Conservation (phyloP, 1,284 basidiomycete species). For the Boletus smithii region DNA sequence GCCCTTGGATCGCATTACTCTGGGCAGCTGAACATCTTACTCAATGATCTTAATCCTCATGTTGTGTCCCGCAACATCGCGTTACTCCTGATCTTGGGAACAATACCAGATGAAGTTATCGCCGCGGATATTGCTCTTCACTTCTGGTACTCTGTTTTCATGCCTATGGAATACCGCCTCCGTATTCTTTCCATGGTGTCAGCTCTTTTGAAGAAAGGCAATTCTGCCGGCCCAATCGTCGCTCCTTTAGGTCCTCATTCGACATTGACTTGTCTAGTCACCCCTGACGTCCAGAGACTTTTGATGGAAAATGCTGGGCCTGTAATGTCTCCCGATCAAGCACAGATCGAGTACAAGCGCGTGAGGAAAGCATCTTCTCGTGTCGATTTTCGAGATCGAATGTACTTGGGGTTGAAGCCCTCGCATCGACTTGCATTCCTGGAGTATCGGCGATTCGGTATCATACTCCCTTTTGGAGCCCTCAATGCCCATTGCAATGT, state of each 20-base stretch:
- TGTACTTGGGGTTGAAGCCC: conserved; percentile 33
- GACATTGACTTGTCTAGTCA: conserved; percentile 19
- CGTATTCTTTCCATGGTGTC: conserved; percentile 21
- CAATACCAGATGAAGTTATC: conserved; percentile 22
- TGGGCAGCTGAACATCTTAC: conserved; percentile 28
- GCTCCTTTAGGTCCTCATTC: conserved; percentile 19
- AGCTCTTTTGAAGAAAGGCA: conserved; percentile 15
- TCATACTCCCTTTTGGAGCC: conserved; percentile 45
- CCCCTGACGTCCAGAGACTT: conserved; percentile 9
- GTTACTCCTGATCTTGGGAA: conserved; percentile 39
- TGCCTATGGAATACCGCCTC: conserved; percentile 35
- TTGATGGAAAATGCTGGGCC: conserved; percentile 20
- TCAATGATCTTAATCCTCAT: conserved; percentile 36
- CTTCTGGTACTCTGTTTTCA: conserved; percentile 43
- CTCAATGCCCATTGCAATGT: conserved; percentile 36
- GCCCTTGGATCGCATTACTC: conserved; percentile 26
- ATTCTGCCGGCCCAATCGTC: conserved; percentile 1
- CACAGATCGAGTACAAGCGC: conserved; percentile 26
- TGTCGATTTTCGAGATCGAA: conserved; percentile 35
- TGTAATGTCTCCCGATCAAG: conserved; percentile 21
- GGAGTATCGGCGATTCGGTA: conserved; percentile 38
- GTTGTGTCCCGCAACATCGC: conserved; percentile 37
- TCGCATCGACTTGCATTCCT: conserved; percentile 43
- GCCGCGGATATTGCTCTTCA: conserved; percentile 44
- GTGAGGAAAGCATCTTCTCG: conserved; percentile 30